Base-by-base conservation (phyloP, 1,284 basidiomycete genomes). In the Boletellus deceptivus region DNA sequence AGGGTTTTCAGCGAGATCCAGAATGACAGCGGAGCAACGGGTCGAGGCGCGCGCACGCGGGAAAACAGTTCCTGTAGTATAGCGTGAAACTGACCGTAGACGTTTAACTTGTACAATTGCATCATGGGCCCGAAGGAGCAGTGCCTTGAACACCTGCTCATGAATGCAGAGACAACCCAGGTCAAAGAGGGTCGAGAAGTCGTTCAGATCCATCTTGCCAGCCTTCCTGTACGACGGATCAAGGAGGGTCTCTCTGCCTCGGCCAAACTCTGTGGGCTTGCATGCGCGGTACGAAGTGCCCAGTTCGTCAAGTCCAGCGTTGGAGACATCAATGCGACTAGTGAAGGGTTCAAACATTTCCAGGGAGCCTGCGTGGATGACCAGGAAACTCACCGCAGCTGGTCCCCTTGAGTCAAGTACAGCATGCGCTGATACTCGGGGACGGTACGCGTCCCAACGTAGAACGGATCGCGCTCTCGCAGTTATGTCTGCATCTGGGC, bases 71-170 rank as follows among this genome's bases (percentile, higher is more conserved):
- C 4, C 22, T 4, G 25, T 25, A 25, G 53, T 22, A 7, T 61
- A 22, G 9, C 3, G 8, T 2, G 7, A 25, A 13, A 3, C 43
- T 56, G 54, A 16, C 75, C 74, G 14, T 74, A 74, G 41, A 70
- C 58, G 34, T 77, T 72, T 8, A 57, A 29, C 8, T 69, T 70
- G 5, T 73, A 73, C 38, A 76, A 58, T 16, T 74, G 59, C 31
- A 74, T 46, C 64, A 38, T 72, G 63, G 59, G 70, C 66, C 25
- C 53, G 35, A 3, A 10, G 65, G 57, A 33, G 72, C 67, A 10
- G 67, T 66, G 46, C 70, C 60, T 43, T 54, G 34, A 55, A 61
- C 35, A 37, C 46, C 38, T 59, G 52, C 34, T 54, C 43, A n/a
- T 50, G 38, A n/a, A 61, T 50, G 3, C 59, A 34, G 9, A 56